Evolutionary conservation across 2,329 filamentous ascomycete species (phyloP).

Genomic region (Endoconidiophora polonica): DNA sequence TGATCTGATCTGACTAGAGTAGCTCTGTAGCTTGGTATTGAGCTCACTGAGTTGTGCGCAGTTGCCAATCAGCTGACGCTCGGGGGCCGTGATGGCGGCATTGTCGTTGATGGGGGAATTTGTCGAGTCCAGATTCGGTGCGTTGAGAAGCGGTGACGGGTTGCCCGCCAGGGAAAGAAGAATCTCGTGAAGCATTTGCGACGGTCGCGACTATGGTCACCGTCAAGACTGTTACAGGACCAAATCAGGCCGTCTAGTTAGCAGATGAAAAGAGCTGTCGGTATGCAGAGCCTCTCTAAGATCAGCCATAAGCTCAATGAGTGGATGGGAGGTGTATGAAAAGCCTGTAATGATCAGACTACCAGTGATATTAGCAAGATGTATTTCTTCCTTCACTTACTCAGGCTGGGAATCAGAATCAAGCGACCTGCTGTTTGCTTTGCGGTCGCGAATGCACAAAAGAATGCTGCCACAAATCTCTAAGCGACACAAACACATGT

Average conservation of each 20-base stretch:
- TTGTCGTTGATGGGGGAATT: slow-evolving; percentile 21
- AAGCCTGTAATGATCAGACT: too few species aligned
- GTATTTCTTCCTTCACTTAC: neutral
- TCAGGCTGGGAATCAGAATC: slow-evolving; percentile 5
- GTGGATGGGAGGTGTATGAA: neutral
- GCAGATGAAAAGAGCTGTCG: too few species aligned
- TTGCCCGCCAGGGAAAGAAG: slow-evolving; percentile 90
- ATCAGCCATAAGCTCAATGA: neutral
- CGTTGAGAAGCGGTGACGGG: slow-evolving; percentile 64
- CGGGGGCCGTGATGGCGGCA: slow-evolving; percentile 52
- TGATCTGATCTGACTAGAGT: slow-evolving; percentile 34
- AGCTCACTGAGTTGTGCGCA: slow-evolving; percentile 63
- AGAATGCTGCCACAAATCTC: slow-evolving; percentile 12
- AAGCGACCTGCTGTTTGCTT: neutral
- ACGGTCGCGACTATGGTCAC: neutral
- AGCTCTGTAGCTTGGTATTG: slow-evolving; percentile 56
- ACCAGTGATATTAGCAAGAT: too few species aligned
- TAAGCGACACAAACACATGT: slow-evolving; percentile 12
- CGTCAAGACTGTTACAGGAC: neutral
- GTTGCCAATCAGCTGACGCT: slow-evolving; percentile 63
- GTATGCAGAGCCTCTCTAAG: too few species aligned
- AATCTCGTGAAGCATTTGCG: slow-evolving; percentile 88
- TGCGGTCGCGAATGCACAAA: slow-evolving; percentile 10
- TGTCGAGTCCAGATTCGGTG: slow-evolving; percentile 18
- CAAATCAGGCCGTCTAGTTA: neutral